A percentile compares a stretch with the other conserved stretches of the same genome.
Conservation (phyloP, 2,329 filamentous ascomycete genomes). For the Apiospora kogelbergensis region DNA sequence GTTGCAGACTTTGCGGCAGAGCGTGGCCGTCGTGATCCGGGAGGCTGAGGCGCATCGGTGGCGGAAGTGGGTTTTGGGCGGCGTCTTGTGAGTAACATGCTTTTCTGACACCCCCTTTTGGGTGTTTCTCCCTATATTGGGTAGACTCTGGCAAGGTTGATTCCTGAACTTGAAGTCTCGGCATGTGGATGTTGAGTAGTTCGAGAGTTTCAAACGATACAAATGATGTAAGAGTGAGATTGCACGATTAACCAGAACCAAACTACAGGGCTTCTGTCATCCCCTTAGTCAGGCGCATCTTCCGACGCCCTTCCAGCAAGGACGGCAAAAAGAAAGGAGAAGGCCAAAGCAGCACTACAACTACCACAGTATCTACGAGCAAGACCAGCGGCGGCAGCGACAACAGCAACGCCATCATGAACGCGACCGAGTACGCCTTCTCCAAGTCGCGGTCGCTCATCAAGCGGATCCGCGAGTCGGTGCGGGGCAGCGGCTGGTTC, state of each 20-base stretch:
- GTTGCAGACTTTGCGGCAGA: slow-evolving; percentile 42
- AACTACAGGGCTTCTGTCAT: slow-evolving; percentile 52
- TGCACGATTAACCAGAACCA: no score
- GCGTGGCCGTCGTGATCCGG: slow-evolving; percentile 44
- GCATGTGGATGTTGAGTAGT: no score
- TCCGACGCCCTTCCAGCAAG: slow-evolving; percentile 42
- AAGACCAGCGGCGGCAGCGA: not conserved
- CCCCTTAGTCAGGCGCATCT: slow-evolving; percentile 51
- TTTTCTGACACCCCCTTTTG: no score
- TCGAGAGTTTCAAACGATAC: no score
- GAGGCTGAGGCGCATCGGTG: slow-evolving; percentile 49
- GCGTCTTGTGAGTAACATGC: slow-evolving; percentile 51
- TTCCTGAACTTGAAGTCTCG: no score
- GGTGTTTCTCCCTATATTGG: no score
- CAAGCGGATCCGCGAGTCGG: slow-evolving; percentile 45
- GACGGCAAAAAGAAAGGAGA: slow-evolving; percentile 15
- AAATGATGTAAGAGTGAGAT: no score
- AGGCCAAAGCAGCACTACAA: no score
- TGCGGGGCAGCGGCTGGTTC: slow-evolving; percentile 39
- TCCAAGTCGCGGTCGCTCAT: slow-evolving; percentile 49
- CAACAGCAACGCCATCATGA: slow-evolving; percentile 24
- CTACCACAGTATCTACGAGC: not conserved
- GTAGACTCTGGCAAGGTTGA: no score
- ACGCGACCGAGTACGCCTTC: slow-evolving; percentile 60
- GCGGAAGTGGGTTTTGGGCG: slow-evolving; percentile 53